Evolutionary conservation across 2,329 filamentous ascomycete species (phyloP), one percentile per base, ranked within the genome.

Genomic region (Didymella pinodella): DNA sequence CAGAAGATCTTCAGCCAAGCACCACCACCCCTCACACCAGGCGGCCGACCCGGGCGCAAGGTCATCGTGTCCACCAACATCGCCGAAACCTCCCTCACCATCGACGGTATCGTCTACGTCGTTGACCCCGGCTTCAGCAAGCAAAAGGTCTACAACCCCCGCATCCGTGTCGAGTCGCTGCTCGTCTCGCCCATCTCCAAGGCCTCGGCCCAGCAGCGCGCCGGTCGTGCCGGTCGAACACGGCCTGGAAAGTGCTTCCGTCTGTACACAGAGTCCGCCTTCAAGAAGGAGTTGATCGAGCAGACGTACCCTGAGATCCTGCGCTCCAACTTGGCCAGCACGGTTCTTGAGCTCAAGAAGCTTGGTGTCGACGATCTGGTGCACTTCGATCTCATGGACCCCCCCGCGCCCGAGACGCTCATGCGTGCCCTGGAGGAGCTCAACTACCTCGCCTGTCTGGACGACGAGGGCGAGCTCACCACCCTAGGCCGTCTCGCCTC

Each of bases 41-140:
- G 91, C 54, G 94, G 94, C 36, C 86, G 89, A 22, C 91, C 95
- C 0, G 95, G 95, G n/a, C 86, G 95, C 62, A 99, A 99, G 79
- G 89, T 89, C 74, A 96, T 99, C 68, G 86, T 99, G 29, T 92
- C 93, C 10, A 99, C 95, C 66, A 99, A 99, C 78, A 99, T 99
- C 78, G 95, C 95, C 44, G 95, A 99, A 82, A 99, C 95, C 0
- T 94, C 90, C 72, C 86, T 99, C 79, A 99, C 95, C 46, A 99
- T 99, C 61, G 95, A 99, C 74, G 95, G 95, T 75, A 99, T 99
- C 64, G 95, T 99, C 34, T 99, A 97, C 73, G 95, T 99, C 32
- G 94, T 99, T n/a, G 95, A 99, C 73, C 94, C 95, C 2, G 95
- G 95, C 34, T 99, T 99, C 82, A 97, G 93, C 81, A 99, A 99